Conservation (phyloP, 179 eudicot species). For the Camellia oleifera region DNA sequence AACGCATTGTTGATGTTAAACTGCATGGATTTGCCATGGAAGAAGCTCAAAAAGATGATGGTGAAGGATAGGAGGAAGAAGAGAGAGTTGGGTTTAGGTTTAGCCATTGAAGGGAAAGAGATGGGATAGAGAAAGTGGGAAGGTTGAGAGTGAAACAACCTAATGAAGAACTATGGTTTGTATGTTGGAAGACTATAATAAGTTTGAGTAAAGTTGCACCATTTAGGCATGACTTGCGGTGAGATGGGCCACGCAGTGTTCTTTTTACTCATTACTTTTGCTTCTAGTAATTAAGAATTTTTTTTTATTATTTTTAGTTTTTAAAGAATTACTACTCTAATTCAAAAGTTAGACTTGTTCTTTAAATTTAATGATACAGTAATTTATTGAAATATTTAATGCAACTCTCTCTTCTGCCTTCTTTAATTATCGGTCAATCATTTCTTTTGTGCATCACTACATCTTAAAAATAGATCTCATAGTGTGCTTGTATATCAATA, state of each 20-base stretch:
- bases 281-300: neutral
- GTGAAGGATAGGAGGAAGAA: constrained; percentile 20
- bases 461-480: no score
- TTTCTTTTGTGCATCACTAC: no score
- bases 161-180: neutral
- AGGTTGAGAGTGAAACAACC: neutral
- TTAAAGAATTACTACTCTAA: no score
- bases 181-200: neutral
- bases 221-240: constrained; percentile 6
- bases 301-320: neutral
- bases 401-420: no score
- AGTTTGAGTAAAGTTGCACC: neutral
- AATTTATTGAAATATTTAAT: no score
- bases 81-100: constrained; percentile 11
- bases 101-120: constrained; percentile 15
- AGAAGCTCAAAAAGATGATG: constrained; percentile 19
- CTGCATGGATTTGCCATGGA: constrained; percentile 20
- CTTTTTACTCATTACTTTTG: constrained; percentile 13
- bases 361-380: no score
- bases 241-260: neutral
- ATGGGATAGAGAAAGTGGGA: neutral
- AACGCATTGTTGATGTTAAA: constrained; percentile 31
- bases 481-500: no score
- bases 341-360: no score
- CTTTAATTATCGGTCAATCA: no score